Percentiles rank a stretch among this genome's conserved stretches.
Evolutionary conservation across 2,329 filamentous ascomycete species (phyloP).

Genomic region (Xylaria sp.): DNA sequence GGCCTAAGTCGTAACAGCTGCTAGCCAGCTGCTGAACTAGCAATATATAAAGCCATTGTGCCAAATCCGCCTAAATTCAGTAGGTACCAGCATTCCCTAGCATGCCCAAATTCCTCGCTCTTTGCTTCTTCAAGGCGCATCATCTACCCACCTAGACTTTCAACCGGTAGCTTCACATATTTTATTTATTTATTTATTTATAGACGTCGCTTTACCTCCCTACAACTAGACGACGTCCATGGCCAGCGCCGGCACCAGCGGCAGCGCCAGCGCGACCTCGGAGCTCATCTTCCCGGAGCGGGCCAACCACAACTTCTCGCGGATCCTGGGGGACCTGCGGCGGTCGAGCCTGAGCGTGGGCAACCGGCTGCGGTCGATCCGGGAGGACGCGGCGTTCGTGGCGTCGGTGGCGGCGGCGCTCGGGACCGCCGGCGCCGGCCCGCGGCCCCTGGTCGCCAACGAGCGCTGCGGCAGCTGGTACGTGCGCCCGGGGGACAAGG

Average conservation of each 20-base stretch:
- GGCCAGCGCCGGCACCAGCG: slow-evolving; percentile 14
- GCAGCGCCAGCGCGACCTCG: slow-evolving; percentile 34
- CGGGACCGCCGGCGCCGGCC: too few relatives aligned
- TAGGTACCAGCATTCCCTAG: too few relatives aligned
- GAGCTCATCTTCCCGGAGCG: slow-evolving; percentile 55
- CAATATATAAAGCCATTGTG: too few relatives aligned
- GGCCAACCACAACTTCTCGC: slow-evolving; percentile 66
- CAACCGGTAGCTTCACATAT: too few relatives aligned
- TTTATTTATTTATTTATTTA: neutral
- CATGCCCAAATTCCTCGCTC: too few relatives aligned
- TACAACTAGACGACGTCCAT: slow-evolving; percentile 8
- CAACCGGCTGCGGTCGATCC: slow-evolving; percentile 82
- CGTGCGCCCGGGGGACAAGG: slow-evolving; percentile 66
- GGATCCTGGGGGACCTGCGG: slow-evolving; percentile 72
- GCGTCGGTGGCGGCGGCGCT: slow-evolving; percentile 58
- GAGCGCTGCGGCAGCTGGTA: slow-evolving; percentile 98
- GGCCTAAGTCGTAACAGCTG: too few relatives aligned
- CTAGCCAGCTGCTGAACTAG: too few relatives aligned
- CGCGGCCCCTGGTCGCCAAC: slow-evolving; percentile 83
- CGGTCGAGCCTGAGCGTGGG: slow-evolving; percentile 75
- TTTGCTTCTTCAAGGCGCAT: too few relatives aligned
- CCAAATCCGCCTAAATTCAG: too few relatives aligned
- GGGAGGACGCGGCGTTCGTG: slow-evolving; percentile 76
- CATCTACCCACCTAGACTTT: too few relatives aligned
- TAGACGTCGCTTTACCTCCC: neutral